These are phyloP conservation scores for Stephanodiscus triporus DNA, from an alignment of 108 stramenopile genomes.

Conservation along the genomic window DNA sequence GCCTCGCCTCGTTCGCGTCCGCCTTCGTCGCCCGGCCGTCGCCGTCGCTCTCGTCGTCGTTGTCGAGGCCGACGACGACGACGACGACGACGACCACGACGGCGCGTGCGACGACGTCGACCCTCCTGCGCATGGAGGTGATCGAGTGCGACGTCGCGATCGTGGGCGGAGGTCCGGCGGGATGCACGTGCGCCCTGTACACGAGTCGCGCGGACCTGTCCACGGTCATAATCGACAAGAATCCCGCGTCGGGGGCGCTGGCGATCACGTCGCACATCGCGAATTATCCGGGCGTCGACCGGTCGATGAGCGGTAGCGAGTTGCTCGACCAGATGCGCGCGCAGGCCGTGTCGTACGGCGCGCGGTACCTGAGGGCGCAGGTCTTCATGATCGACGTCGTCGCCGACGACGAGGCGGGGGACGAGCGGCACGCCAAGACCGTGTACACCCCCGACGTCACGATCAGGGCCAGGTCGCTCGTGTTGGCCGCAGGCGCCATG, in stretches of 20 bases:
- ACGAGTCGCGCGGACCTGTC: conserved; percentile 2
- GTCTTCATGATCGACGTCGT: conserved; percentile 37
- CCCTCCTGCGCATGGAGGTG: too few relatives aligned
- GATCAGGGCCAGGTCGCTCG: conserved; percentile 20
- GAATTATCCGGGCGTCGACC: conserved; percentile 51
- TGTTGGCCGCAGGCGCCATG: conserved; percentile 47
- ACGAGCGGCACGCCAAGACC: conserved; percentile 10
- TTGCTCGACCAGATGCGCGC: conserved; percentile 25
- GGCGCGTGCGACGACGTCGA: too few relatives aligned
- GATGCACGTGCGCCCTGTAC: conserved; percentile 4
- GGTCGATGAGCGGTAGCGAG: conserved; percentile 9
- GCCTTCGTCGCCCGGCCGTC: too few relatives aligned
- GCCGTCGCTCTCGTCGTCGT: too few relatives aligned
- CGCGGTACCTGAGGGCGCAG: conserved; percentile 18
- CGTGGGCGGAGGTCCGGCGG: not conserved
- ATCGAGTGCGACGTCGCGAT: too few relatives aligned
- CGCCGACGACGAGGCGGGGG: conserved; percentile 1
- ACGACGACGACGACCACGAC: too few relatives aligned
- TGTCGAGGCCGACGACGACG: too few relatives aligned
- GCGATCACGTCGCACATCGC: conserved; percentile 43
- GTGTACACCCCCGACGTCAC: conserved; percentile 35
- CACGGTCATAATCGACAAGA: conserved; percentile 34
- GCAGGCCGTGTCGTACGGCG: conserved; percentile 25
- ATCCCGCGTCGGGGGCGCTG: conserved; percentile 23
- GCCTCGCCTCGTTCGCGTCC: too few relatives aligned